Evolutionary conservation across 2,329 filamentous ascomycete genomes (phyloP), one percentile per base, ranked within the genome.

Genomic region (Cryphonectria japonica): DNA sequence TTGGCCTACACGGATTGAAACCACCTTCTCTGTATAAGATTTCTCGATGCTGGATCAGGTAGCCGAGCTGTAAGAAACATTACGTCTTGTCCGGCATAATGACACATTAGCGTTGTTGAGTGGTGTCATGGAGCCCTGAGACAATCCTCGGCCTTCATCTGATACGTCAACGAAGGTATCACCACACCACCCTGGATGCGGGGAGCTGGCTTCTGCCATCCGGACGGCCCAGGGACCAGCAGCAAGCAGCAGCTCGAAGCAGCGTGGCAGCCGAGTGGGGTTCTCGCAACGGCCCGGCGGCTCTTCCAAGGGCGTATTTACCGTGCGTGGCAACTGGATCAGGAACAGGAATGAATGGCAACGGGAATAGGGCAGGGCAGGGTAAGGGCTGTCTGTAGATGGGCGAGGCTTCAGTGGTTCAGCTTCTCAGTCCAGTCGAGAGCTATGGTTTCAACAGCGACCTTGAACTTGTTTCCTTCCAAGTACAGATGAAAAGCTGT

Each of bases 201-300:
- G 41, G 61, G 41, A 29, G 61, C 61, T 65, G 43, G 16, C 46
- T 16, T 8, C 32, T 22, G 32, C 41, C 26, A 65, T 19, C 22
- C 11, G 39, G 14, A 26, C 62, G 39, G 39, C 26, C n/a, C 29
- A 34, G 43, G 22, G 26, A 43, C 26, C 26, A 64, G 46, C 46
- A 50, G 46, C 34, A 34, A 19, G 39, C 37, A 50, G 22, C 19
- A 43, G 54, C 54, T 57, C 54, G 54, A 32, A 19, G 34, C 22
- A 19, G 46, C 26, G 22, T 52, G 29, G 46, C 29, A 66, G 41
- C 46, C 26, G 64, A 39, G 66, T 59, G 66, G 37, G 52, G 52
- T 26, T 7, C 39, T 67, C 66, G 66, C 66, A 29, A 67, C 66
- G 66, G 66, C 66, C 66, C 66, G 66, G 66, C 66, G 52, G 66